Base-by-base conservation (phyloP, 371 early-diverging fungal genomes). In the Lichtheimia hyalospora region DNA sequence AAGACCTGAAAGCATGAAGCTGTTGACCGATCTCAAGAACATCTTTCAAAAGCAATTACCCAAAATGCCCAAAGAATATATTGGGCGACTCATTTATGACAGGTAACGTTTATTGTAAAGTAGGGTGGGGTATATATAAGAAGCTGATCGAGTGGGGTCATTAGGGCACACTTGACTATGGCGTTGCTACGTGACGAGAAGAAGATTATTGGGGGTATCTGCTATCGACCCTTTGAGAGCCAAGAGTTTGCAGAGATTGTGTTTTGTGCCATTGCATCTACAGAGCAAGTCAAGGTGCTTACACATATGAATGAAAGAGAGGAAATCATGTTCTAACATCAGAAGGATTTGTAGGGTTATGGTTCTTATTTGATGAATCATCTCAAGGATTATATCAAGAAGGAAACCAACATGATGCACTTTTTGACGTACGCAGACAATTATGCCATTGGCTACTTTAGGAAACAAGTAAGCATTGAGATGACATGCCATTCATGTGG, bases 381-480 rank as follows among this genome's bases (percentile, higher is more conserved):
- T 66, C 80, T 96, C 57, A 97, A 96, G 68, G 95, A 95, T 67
- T 87, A 94, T 63, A 93, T 96, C 6, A 72, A 80, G n/a, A 73
- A 67, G 5, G 75, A 84, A 48, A 84, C 89, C 40, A 83, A 82
- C 54, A 84, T 92, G 55, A 75, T 83, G 64, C 89, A 99, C 64
- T 99, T 97, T 68, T 70, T 99, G 61, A 99, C 99, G 1, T 99
- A 99, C 79, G 99, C 99, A 2, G 99, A 99, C 75, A 99, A 99
- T 76, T 98, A 94, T 70, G 99, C 99, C 8, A 94, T 94, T 34
- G 99, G 99, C 3, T 99, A 98, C 73, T 99, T 99, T 75, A 96
- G 93, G 76, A 99, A 99, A 71, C 99, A 97, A 85, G 94, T 87
- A 75, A 60, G 75, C 34, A 23, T n/a, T 52, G 13, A 13, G 13